phyloP scores from a whole-genome alignment of 805 yeast genomes.

The Saturnispora galanensis region DNA sequence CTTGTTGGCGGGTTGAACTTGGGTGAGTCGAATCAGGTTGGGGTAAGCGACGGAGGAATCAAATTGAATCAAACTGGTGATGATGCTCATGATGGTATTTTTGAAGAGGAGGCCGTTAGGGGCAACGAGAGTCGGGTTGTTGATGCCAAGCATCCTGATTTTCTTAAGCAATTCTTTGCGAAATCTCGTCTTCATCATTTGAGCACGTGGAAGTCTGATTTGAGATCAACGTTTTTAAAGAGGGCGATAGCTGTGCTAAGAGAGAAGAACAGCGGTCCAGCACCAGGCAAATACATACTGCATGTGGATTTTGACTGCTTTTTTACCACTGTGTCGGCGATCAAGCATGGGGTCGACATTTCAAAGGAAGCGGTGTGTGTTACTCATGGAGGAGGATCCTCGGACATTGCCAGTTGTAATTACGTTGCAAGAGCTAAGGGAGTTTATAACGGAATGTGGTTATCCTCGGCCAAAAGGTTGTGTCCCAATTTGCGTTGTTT shows the following conservation, averaged over 20 bases:
- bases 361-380: conserved; percentile 47
- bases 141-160: conserved; percentile 71
- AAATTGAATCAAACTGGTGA: conserved; percentile 2
- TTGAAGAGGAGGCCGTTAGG: not conserved
- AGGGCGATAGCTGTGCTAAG: conserved; percentile 29
- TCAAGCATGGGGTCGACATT: conserved; percentile 37
- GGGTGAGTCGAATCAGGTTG: conserved; percentile 42
- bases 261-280: conserved; percentile 4
- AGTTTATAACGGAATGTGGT: conserved; percentile 86
- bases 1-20: conserved; percentile 31
- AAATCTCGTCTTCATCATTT: conserved; percentile 83
- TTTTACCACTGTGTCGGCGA: conserved; percentile 77
- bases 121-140: conserved; percentile 11
- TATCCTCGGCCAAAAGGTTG: conserved; percentile 46
- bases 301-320: conserved; percentile 94
- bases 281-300: conserved; percentile 32
- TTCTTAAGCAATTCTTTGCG: conserved; percentile 59
- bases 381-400: conserved; percentile 46
- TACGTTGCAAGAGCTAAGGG: conserved; percentile 78
- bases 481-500: conserved; percentile 57
- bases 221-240: conserved; percentile 50
- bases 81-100: conserved; percentile 2
- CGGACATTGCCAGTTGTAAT: conserved; percentile 90
- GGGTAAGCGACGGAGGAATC: conserved; percentile 13
- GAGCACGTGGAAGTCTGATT: conserved; percentile 74